These are phyloP conservation scores for Pulveroboletus sp. DNA, from an alignment of 768 basidiomycete species.

Conservation along the genomic window DNA sequence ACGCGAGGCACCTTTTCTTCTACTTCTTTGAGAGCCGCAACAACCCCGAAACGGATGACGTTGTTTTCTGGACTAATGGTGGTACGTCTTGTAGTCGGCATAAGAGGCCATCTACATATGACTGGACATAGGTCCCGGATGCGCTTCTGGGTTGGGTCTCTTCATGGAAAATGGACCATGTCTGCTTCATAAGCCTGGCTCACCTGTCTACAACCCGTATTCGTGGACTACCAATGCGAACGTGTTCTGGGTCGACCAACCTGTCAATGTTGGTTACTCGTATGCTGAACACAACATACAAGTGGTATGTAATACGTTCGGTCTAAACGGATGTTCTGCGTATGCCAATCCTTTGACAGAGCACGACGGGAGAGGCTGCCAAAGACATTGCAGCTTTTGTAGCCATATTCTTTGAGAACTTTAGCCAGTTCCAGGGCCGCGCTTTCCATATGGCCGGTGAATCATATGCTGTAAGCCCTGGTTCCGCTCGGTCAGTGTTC, in stretches of 20 bases:
- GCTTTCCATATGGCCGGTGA: slow-evolving; percentile 60
- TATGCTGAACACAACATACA: slow-evolving; percentile 42
- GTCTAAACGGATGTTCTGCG: background rate
- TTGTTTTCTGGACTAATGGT: slow-evolving; percentile 57
- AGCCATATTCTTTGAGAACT: slow-evolving; percentile 72
- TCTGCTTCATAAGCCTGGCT: slow-evolving; percentile 41
- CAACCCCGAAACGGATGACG: slow-evolving; percentile 54
- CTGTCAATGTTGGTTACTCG: slow-evolving; percentile 45
- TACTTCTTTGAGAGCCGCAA: slow-evolving; percentile 74
- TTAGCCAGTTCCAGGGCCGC: slow-evolving; percentile 66
- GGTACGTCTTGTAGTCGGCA: slow-evolving; percentile 38
- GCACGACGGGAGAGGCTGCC: slow-evolving; percentile 65
- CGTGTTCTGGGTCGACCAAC: slow-evolving; percentile 46
- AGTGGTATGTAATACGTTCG: slow-evolving; percentile 30
- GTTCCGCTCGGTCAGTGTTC: background rate
- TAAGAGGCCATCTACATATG: background rate
- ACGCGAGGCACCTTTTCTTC: slow-evolving; percentile 65
- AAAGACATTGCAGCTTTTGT: slow-evolving; percentile 71
- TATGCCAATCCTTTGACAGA: slow-evolving; percentile 29
- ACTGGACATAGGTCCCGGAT: slow-evolving; percentile 41
- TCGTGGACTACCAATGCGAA: slow-evolving; percentile 68
- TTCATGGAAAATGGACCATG: slow-evolving; percentile 80
- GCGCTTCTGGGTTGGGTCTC: slow-evolving; percentile 59
- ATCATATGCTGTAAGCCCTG: slow-evolving; percentile 45
- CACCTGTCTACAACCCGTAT: slow-evolving; percentile 52